Base-by-base conservation (phyloP, 768 basidiomycete species). In the Tulasnella sp. region DNA sequence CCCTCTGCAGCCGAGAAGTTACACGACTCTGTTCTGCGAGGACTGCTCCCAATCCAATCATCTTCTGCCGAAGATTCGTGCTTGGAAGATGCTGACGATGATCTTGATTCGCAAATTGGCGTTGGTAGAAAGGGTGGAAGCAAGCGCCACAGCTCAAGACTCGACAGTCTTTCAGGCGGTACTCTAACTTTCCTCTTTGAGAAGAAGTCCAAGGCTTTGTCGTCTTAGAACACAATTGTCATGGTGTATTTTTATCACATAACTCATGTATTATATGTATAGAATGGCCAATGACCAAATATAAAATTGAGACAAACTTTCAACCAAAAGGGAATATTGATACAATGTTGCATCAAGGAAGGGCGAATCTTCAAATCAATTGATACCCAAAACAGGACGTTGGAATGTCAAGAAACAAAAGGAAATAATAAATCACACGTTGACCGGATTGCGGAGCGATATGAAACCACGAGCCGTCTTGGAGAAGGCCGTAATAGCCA, bases 101-200 rank as follows among this genome's bases (percentile, higher is more conserved):
- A 7, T 7, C 22, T 16, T 16, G 27, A 28, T n/a, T 28, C 13
- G 25, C 15, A 24, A 5, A 16, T 53, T 7, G 7, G 15, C 12
- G 51, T 22, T 33, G 32, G 16, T 33, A n/a, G 27, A 24, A 28
- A 48, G 55, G 12, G 48, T 59, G 12, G 60, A 61, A 53, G 63
- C 66, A n/a, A 60, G 65, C 44, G n/a, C 31, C 60, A 24, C 58
- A 63, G 19, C 60, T 60, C 1, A 58, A 75, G 28, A 56, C 73
- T 33, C 62, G 64, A 73, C 4, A 63, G 67, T 41, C 61, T 75
- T 16, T 69, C 75, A 5, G 81, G 79, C 2, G 86, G 86, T 0
- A 78, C 80, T 1, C 64, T 88, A 15, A 81, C 82, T 6, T 87
- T 83, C 60, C 58, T 89, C 10, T 89, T 90, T 57, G 81, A 85